Conservation (phyloP, 345 rosid species). For the Cochlearia excelsa region DNA sequence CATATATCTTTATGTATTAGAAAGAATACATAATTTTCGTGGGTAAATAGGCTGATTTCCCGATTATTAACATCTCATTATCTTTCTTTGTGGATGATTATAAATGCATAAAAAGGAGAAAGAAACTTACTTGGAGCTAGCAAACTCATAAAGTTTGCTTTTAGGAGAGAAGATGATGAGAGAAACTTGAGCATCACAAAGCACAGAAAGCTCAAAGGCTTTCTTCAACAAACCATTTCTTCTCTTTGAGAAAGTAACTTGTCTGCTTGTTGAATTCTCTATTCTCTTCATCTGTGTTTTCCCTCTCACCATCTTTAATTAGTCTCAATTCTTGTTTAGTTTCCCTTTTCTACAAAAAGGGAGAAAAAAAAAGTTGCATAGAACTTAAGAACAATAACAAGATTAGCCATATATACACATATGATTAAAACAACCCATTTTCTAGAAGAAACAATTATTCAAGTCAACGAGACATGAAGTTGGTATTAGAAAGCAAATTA, state of each 20-base stretch:
- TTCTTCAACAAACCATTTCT: slow-evolving; percentile 72
- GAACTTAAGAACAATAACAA: slow-evolving; percentile 23
- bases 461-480: too few species aligned
- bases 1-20: neutral
- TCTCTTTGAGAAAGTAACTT: slow-evolving; percentile 78
- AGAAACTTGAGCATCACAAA: slow-evolving; percentile 77
- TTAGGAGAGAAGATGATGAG: slow-evolving; percentile 69
- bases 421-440: neutral
- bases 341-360: slow-evolving; percentile 6
- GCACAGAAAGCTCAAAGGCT: slow-evolving; percentile 75
- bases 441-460: too few species aligned
- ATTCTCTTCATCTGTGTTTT: slow-evolving; percentile 74
- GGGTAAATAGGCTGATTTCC: too few species aligned
- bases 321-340: neutral
- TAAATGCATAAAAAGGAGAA: neutral
- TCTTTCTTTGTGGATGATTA: slow-evolving; percentile 1
- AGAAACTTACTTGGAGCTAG: slow-evolving; percentile 51
- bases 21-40: neutral
- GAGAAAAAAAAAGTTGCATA: neutral
- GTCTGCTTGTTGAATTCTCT: slow-evolving; percentile 77
- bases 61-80: neutral
- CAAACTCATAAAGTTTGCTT: slow-evolving; percentile 65
- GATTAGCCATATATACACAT: slow-evolving; percentile 11
- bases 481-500: too few species aligned
- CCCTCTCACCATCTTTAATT: slow-evolving; percentile 58